phyloP scores from a whole-genome alignment of 441 rosid species.

The Populus hybrid region DNA sequence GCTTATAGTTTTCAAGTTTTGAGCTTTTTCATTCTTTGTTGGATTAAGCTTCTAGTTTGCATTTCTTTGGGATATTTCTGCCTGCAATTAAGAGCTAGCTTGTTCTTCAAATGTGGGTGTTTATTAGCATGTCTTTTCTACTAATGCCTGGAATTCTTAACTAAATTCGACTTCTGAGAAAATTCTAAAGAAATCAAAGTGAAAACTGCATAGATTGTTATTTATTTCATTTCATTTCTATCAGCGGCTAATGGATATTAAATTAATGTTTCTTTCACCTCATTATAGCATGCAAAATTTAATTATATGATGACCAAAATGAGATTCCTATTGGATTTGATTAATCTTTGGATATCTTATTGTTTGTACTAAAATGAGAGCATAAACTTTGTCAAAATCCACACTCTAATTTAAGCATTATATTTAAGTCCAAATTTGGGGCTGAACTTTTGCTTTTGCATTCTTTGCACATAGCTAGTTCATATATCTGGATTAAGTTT shows the following conservation, averaged over 20 bases:
- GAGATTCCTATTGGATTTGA: not conserved
- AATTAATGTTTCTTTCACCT: not conserved
- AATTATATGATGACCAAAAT: not conserved
- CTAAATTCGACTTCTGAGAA: conserved; percentile 6
- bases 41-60: not conserved
- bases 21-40: conserved; percentile 1
- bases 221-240: not conserved
- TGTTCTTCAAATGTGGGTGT: not conserved
- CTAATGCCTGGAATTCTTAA: not conserved
- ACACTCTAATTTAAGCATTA: not conserved
- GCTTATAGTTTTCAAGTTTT: conserved; percentile 2
- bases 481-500: not conserved
- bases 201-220: not conserved
- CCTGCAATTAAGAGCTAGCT: not conserved
- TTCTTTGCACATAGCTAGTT: conserved; percentile 1
- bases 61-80: not conserved
- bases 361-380: not conserved
- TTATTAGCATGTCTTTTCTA: not conserved
- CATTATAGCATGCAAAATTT: too few species aligned
- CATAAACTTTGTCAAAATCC: not conserved
- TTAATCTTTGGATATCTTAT: not conserved
- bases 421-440: not conserved
- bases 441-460: not conserved
- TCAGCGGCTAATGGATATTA: not conserved
- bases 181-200: not conserved